phyloP scores from a whole-genome alignment of 345 rosid genomes.

The Brassica rapa region DNA sequence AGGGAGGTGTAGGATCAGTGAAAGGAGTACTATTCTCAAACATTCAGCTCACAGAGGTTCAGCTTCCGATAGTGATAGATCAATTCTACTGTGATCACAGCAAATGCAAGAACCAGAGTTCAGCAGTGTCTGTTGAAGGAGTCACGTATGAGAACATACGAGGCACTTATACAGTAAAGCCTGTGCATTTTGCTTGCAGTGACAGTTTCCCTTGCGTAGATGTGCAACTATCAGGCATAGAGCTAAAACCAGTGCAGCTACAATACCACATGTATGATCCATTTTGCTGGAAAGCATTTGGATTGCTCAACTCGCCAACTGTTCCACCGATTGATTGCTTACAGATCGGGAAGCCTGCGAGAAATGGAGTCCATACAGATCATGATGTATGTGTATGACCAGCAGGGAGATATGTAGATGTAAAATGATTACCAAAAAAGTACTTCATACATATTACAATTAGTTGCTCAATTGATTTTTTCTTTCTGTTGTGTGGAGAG shows the following conservation, averaged over 20 bases:
- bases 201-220: slow-evolving; percentile 83
- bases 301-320: slow-evolving; percentile 73
- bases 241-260: slow-evolving; percentile 73
- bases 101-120: slow-evolving; percentile 70
- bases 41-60: slow-evolving; percentile 86
- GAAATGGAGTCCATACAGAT: slow-evolving; percentile 61
- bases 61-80: slow-evolving; percentile 86
- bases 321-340: slow-evolving; percentile 84
- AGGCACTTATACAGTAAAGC: slow-evolving; percentile 91
- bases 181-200: slow-evolving; percentile 92
- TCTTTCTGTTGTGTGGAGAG: not conserved
- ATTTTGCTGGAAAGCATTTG: slow-evolving; percentile 94
- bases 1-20: slow-evolving; percentile 95
- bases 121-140: slow-evolving; percentile 86
- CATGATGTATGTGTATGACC: slow-evolving; percentile 62
- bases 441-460: slow-evolving; percentile 11
- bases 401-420: slow-evolving; percentile 23
- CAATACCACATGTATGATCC: slow-evolving; percentile 75
- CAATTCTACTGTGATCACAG: slow-evolving; percentile 88
- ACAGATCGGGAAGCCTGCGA: slow-evolving; percentile 83
- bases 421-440: slow-evolving; percentile 26
- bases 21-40: slow-evolving; percentile 88
- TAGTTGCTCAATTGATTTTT: not conserved
- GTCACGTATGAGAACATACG: slow-evolving; percentile 75
- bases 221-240: slow-evolving; percentile 63